A percentile compares a stretch with the other conserved stretches of the same genome.
phyloP scores from a whole-genome alignment of 257 asterid species.

The Ajuga chamaepitys region DNA sequence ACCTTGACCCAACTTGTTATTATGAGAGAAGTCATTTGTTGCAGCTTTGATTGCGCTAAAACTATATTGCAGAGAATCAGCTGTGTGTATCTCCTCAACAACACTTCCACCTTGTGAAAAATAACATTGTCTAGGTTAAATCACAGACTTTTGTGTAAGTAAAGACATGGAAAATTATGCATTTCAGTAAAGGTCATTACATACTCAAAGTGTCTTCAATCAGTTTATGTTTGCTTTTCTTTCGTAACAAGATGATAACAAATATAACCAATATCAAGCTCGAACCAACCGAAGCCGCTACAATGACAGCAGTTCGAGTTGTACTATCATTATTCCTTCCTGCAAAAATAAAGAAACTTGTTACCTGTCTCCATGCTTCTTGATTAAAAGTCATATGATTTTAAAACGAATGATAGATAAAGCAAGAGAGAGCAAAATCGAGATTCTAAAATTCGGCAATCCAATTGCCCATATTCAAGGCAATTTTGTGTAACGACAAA shows the following conservation, averaged over 20 bases:
- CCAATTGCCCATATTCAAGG: no score
- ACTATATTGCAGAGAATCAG: slow-evolving; percentile 22
- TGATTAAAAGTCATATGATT: no score
- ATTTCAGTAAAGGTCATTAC: neutral
- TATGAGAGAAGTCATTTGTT: slow-evolving; percentile 22
- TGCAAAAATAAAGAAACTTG: neutral
- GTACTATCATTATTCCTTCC: neutral
- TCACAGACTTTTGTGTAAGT: neutral
- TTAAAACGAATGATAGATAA: no score
- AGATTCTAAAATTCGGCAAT: no score
- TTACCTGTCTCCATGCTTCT: no score
- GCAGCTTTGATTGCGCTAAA: slow-evolving; percentile 19
- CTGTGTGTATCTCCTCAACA: neutral
- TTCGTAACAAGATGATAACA: neutral
- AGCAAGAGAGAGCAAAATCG: no score
- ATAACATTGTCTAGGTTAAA: neutral
- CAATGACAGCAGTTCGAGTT: neutral
- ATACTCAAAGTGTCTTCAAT: neutral
- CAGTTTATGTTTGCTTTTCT: neutral
- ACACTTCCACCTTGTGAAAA: neutral
- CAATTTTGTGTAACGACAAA: no score
- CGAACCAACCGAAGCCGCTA: neutral
- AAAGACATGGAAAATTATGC: no score
- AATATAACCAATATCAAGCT: neutral
- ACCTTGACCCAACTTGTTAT: slow-evolving; percentile 29